Base-by-base conservation (phyloP, 257 asterid genomes). In the Capsicum pubescens region DNA sequence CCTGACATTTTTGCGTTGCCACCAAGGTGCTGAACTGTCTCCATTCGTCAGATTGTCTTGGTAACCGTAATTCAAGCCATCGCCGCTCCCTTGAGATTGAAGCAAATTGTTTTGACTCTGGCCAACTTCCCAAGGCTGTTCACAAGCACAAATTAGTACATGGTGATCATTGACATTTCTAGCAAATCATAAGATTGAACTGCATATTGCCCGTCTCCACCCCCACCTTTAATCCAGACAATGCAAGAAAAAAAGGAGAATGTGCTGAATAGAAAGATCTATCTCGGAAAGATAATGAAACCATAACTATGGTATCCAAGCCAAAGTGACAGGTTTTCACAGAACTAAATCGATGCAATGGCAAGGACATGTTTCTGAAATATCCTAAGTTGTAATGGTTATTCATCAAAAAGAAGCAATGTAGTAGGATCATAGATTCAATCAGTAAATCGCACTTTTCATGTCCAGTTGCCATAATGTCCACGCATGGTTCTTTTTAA, bases 91-190 rank as follows among this genome's bases (percentile, higher is more conserved):
- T 86, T 89, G 94, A 82, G 89, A 52, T 39, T 81, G 92, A 84
- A 72, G 72, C 19, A 88, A 84, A 83, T 88, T 88, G 93, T 82
- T 88, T 89, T 90, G 94, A 82, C 90, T 56, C 84, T 87, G 93
- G 87, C 72, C 88, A 57, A 84, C 91, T 88, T 95, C 98, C 99
- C 99, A 97, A 59, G 98, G 98, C 98, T 95, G 91, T 78, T 89
- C 58, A 88, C 80, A 89, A 35, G 57, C 88, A 84, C 69, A 3
- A 84, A 55, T 66, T 19, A 48, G 48, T 55, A 44, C 39, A 69
- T 26, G 82, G 82, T 48, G 19, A 79, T 7, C 57, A 63, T 67
- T 52, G 81, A 12, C 80, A 52, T 52, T 21, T 50, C 46, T 8
- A 76, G 81, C 0, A 76, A 26, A 76, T 76, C 63, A 52, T 32